Base-by-base conservation (phyloP, 805 yeast genomes). In the Starmerella apicola region DNA sequence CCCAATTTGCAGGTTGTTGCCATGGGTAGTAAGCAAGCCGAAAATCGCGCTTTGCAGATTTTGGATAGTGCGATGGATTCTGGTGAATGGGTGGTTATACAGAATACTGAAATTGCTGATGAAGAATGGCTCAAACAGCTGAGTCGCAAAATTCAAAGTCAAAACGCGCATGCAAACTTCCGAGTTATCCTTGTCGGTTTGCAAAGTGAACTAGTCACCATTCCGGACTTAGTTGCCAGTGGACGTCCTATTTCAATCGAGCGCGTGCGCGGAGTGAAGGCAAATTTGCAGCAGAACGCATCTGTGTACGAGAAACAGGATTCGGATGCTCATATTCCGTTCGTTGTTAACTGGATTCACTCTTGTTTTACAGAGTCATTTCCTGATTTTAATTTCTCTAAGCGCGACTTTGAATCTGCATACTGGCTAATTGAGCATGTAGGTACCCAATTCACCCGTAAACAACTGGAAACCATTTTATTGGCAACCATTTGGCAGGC, bases 11-110 rank as follows among this genome's bases (percentile, higher is more conserved):
- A 63, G 3, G 59, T 65, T 30, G 86, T 88, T 0, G 71, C 70
- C 18, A 59, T 63, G 36, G 72, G 73, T n/a, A 59, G 83, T 7
- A 51, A 55, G 1, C 57, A 55, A 8, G 72, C 74, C 0, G 53
- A 67, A 1, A 59, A 54, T n/a, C 53, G 53, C 1, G 84, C 82
- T 0, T 51, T 56, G 1, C 82, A 94, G 93, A 56, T 86, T 0
- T 50, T 86, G 17, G 57, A 84, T 20, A 94, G 86, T 53, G 91
- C 91, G 50, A 62, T 82, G 16, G 95, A 88, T 43, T 68, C 78
- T 66, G 74, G 82, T 0, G 51, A 56, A 1, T 84, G 95, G 95
- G 57, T 88, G 0, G 51, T 86, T 22, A 57, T 88, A 23, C 94
- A 88, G 54, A 86, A 86, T 52, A 63, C 82, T 10, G 95, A 88